Evolutionary conservation across 345 rosid genomes (phyloP).

Genomic region (Excoecaria cochinchinensis): DNA sequence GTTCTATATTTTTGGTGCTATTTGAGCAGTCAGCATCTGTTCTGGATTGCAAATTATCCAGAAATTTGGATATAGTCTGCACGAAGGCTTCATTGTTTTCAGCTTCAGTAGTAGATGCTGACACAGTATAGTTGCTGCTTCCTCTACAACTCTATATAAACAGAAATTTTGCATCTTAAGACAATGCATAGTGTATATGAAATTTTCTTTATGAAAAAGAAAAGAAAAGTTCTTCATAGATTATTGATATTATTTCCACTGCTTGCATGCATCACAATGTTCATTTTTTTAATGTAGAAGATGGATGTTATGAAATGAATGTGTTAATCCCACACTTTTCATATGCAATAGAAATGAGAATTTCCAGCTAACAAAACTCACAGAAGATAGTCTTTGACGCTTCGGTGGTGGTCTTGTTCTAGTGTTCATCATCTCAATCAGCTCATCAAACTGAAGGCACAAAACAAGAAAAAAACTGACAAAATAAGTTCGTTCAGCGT

Average conservation of each 20-base stretch:
- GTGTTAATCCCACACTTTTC: too few species aligned
- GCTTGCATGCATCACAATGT: too few species aligned
- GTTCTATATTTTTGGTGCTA: not conserved
- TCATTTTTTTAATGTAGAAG: too few species aligned
- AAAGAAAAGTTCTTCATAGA: too few species aligned
- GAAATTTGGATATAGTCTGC: conserved; percentile 24
- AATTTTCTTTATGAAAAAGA: too few species aligned
- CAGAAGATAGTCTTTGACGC: conserved; percentile 20
- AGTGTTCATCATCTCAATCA: conserved; percentile 28
- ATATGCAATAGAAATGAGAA: not conserved
- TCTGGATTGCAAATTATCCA: conserved; percentile 20
- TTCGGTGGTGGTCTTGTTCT: conserved; percentile 26
- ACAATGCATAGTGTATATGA: too few species aligned
- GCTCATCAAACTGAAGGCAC: conserved; percentile 25
- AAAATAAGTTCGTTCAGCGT: not conserved
- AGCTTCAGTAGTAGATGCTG: conserved; percentile 16
- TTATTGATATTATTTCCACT: too few species aligned
- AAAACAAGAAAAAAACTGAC: not conserved
- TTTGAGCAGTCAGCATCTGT: conserved; percentile 10
- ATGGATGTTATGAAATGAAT: too few species aligned
- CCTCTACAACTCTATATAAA: conserved; percentile 14
- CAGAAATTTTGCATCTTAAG: too few species aligned
- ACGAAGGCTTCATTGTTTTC: conserved; percentile 22
- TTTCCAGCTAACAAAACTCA: not conserved
- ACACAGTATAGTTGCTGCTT: not conserved